Conservation (phyloP, 371 early-diverging fungal genomes). For the Cokeromyces recurvatus region DNA sequence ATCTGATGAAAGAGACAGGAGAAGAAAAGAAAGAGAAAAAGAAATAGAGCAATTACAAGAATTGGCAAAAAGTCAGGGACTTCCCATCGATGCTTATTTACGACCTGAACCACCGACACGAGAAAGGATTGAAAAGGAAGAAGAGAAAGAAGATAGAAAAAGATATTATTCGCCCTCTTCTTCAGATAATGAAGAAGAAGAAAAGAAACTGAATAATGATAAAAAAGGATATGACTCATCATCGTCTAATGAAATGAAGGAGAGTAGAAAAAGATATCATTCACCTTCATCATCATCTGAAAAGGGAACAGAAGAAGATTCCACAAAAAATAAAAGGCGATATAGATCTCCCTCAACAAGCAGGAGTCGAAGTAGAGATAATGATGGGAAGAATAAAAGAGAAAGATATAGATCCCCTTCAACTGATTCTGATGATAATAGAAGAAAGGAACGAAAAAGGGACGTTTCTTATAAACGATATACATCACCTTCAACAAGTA, state of each 20-base stretch:
- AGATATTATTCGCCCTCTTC: slow-evolving; percentile 11
- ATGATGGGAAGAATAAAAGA: neutral
- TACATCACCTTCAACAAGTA: slow-evolving; percentile 5
- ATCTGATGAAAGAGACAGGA: slow-evolving; percentile 25
- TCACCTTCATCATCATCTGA: slow-evolving; percentile 7
- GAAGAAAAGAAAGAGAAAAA: slow-evolving; percentile 26
- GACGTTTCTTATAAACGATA: no score
- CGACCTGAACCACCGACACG: slow-evolving; percentile 18
- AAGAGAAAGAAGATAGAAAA: neutral
- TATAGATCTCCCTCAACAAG: neutral
- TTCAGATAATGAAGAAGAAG: no score
- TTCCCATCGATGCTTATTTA: slow-evolving; percentile 15
- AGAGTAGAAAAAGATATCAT: slow-evolving; percentile 3
- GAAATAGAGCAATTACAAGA: slow-evolving; percentile 25
- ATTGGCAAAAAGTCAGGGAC: slow-evolving; percentile 14
- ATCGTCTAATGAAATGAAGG: no score
- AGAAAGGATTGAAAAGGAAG: slow-evolving; percentile 6
- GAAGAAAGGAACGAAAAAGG: neutral
- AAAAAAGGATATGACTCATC: no score
- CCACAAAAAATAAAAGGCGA: neutral
- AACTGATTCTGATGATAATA: neutral
- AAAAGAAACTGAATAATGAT: no score
- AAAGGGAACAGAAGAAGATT: no score
- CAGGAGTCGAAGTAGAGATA: neutral
- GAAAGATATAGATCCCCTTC: slow-evolving; percentile 11